Conservation (phyloP, 1,139 yeast species). For the Debaryomycetaceae sp. region DNA sequence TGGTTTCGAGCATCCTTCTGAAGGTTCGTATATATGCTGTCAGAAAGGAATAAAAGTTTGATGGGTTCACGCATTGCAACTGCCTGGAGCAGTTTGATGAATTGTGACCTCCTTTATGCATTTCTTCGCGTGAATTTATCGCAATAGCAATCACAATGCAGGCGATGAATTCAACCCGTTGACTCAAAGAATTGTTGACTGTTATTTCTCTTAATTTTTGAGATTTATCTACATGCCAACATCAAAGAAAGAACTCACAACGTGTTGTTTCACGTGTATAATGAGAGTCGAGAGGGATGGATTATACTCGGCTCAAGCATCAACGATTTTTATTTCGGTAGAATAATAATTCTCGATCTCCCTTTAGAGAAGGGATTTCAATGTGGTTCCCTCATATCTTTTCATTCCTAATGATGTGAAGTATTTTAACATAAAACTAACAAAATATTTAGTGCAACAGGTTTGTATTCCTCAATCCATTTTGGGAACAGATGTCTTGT, state of each 20-base stretch:
- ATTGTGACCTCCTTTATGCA: background rate
- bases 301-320: background rate
- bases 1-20: constrained; percentile 99
- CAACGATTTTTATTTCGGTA: background rate
- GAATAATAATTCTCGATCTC: background rate
- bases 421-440: constrained; percentile 6
- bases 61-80: background rate
- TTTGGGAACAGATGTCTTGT: constrained; percentile 94
- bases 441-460: constrained; percentile 71
- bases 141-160: background rate
- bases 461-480: constrained; percentile 98
- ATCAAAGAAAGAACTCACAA: background rate
- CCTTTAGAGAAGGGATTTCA: background rate
- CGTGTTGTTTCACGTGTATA: background rate
- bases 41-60: constrained; percentile 1
- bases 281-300: background rate
- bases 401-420: background rate
- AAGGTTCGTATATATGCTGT: constrained; percentile 61
- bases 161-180: background rate
- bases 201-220: background rate
- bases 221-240: background rate
- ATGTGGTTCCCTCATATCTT: background rate
- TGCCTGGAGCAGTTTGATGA: background rate
- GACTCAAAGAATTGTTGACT: background rate
- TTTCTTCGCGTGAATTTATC: background rate